Conservation (phyloP, 2,329 filamentous ascomycete species). For the Fusarium sp. region DNA sequence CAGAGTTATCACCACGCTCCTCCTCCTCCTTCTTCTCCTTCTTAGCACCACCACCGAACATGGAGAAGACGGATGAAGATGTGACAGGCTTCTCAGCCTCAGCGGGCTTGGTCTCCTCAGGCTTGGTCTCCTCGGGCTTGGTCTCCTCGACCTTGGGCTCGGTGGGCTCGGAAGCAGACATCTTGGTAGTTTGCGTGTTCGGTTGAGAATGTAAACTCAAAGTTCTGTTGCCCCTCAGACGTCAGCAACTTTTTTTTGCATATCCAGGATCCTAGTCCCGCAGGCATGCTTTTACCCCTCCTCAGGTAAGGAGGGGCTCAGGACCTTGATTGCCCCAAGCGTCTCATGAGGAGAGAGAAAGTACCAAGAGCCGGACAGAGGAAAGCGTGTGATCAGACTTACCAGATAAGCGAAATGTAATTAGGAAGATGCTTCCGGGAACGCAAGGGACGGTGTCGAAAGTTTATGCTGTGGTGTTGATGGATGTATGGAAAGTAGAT, state of each 20-base stretch:
- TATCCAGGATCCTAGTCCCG: conserved; percentile 18
- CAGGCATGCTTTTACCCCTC: conserved; percentile 38
- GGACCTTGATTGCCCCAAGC: conserved; percentile 19
- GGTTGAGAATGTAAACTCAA: conserved; percentile 18
- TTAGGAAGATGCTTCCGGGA: conserved; percentile 17
- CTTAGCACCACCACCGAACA: conserved; percentile 98
- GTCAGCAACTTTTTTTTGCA: conserved; percentile 31
- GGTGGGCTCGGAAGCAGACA: conserved; percentile 61
- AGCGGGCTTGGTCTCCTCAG: conserved; percentile 18
- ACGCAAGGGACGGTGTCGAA: conserved; percentile 11
- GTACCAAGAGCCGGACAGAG: not conserved
- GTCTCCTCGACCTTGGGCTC: conserved; percentile 65
- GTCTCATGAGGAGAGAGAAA: not conserved
- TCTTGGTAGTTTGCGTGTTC: conserved; percentile 45
- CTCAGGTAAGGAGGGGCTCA: conserved; percentile 29
- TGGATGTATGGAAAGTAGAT: conserved; percentile 20
- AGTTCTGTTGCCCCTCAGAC: conserved; percentile 22
- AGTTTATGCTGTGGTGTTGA: conserved; percentile 24
- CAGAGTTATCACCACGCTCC: conserved; percentile 86
- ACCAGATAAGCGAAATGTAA: conserved; percentile 31
- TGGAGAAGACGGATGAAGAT: conserved; percentile 84
- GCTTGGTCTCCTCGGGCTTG: conserved; percentile 45
- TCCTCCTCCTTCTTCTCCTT: conserved; percentile 91
- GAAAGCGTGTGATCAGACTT: conserved; percentile 4
- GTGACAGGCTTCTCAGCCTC: conserved; percentile 56